Evolutionary conservation across 2,329 filamentous ascomycete species (phyloP), one percentile per base, ranked within the genome.

Genomic region (Exophiala bonariae): DNA sequence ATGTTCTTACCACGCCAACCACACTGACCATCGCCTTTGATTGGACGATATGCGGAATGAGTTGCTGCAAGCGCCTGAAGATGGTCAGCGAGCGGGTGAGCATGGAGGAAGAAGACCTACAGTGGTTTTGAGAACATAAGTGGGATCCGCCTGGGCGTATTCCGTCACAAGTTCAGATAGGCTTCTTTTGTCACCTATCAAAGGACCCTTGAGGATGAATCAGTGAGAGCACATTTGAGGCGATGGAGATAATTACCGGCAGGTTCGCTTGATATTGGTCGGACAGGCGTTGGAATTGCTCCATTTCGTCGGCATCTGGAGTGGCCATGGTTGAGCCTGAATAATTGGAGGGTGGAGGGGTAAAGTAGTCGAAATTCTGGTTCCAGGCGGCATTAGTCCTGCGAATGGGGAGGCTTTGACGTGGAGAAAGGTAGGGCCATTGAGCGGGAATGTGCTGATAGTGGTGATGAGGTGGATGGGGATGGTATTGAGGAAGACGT

Each of bases 21-120:
- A 70, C 93, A 97, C 66, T 95, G 95, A 49, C 93, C 93, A 71
- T 97, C 92, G 43, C 93, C 92, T 68, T 87, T 85, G 66, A 96
- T 83, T 9, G 85, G 85, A 45, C 93, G 88, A 64, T 92, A 96
- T 65, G 90, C 85, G 16, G 89, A 87, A 67, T 95, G 96, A 47
- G 86, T 89, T 60, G 85, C 78, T 5, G 90, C 86, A 44, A 99
- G 78, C 16, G 84, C 79, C 90, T 95, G 59, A 43, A 35, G 36
- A 52, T 28, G 10, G 35, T 50, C 56, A 63, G 50, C 42, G 41
- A 46, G 31, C 14, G 38, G 36, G 30, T 46, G 57, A 35, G 17
- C 32, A 7, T 14, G 33, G 19, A 34, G 34, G 31, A 17, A 36
- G 13, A 9, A 39, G 39, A 53, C 55, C 43, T 74, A 95, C 92